Conservation (phyloP, 2,329 filamentous ascomycete genomes). For the Trichoderma brevicompactum region DNA sequence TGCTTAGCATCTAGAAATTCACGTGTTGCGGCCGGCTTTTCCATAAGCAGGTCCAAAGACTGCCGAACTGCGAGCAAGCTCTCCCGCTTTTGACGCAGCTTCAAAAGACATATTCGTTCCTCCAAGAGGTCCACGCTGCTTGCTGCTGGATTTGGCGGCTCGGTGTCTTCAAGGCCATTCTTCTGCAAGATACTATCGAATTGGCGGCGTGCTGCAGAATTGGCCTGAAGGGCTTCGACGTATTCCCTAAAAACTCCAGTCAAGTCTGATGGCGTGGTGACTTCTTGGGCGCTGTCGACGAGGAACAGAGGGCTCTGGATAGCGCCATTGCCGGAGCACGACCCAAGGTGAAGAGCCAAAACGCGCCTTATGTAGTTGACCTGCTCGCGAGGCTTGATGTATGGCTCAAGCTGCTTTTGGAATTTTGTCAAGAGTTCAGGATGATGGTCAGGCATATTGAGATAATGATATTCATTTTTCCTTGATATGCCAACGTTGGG, state of each 20-base stretch:
- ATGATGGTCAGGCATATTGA: conserved; percentile 40
- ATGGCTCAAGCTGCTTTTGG: conserved; percentile 54
- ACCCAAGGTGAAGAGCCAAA: conserved; percentile 57
- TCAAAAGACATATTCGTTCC: conserved; percentile 56
- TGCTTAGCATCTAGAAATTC: conserved; percentile 55
- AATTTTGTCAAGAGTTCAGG: conserved; percentile 44
- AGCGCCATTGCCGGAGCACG: conserved; percentile 50
- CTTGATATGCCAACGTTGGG: conserved; percentile 17
- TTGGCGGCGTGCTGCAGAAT: conserved; percentile 55
- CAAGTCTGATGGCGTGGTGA: conserved; percentile 44
- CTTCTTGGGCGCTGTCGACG: conserved; percentile 44
- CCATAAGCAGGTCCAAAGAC: conserved; percentile 55
- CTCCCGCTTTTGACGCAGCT: conserved; percentile 56
- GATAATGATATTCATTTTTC: conserved; percentile 14
- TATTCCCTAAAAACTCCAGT: conserved; percentile 60
- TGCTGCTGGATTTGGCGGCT: conserved; percentile 33
- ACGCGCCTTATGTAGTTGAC: conserved; percentile 60
- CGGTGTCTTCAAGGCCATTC: conserved; percentile 29
- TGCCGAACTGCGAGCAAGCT: conserved; percentile 55
- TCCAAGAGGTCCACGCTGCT: conserved; percentile 44
- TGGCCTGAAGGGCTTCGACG: conserved; percentile 57
- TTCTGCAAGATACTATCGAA: conserved; percentile 47
- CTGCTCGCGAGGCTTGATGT: conserved; percentile 62
- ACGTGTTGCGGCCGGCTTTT: conserved; percentile 56
- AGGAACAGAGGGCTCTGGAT: conserved; percentile 55